These are phyloP conservation scores for Kondoa subrosea DNA, from an alignment of 768 basidiomycete species.

Conservation along the genomic window DNA sequence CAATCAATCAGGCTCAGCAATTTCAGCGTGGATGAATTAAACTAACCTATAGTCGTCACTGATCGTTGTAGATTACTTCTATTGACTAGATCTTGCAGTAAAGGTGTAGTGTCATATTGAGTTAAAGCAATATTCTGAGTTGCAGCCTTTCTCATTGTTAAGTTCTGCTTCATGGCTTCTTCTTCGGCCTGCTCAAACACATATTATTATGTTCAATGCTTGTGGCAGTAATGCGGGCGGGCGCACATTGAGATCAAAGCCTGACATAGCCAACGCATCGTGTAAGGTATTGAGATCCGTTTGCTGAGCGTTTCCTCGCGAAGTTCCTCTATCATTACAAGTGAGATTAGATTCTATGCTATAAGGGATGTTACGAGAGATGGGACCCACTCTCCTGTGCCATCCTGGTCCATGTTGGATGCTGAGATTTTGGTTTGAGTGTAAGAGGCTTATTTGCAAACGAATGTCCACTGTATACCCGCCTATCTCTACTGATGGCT, in stretches of 20 bases:
- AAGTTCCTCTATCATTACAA: too few relatives aligned
- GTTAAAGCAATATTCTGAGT: neutral
- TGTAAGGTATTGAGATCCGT: slow-evolving; percentile 15
- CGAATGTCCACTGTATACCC: too few relatives aligned
- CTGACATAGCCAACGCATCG: slow-evolving; percentile 13
- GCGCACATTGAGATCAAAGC: slow-evolving; percentile 16
- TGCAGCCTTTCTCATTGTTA: slow-evolving; percentile 9
- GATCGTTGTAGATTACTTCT: slow-evolving; percentile 9
- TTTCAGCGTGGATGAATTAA: neutral
- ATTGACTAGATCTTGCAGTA: slow-evolving; percentile 11
- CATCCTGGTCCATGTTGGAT: too few relatives aligned
- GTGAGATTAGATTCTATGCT: too few relatives aligned
- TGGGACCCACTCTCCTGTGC: too few relatives aligned
- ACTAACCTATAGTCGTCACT: slow-evolving; percentile 15
- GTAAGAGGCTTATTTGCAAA: too few relatives aligned
- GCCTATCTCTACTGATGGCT: slow-evolving; percentile 9
- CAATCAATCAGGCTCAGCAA: too few relatives aligned
- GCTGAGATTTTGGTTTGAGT: too few relatives aligned
- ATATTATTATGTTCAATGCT: neutral
- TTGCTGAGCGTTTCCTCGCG: slow-evolving; percentile 6
- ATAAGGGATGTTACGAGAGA: too few relatives aligned
- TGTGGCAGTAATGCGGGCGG: too few relatives aligned
- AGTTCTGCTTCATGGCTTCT: slow-evolving; percentile 12
- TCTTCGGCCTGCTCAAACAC: slow-evolving; percentile 14
- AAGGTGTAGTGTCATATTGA: slow-evolving; percentile 4